Percentiles rank a stretch among this genome's conserved stretches.
Conservation (phyloP, 1,284 basidiomycete species). For the Boletellus deceptivus region DNA sequence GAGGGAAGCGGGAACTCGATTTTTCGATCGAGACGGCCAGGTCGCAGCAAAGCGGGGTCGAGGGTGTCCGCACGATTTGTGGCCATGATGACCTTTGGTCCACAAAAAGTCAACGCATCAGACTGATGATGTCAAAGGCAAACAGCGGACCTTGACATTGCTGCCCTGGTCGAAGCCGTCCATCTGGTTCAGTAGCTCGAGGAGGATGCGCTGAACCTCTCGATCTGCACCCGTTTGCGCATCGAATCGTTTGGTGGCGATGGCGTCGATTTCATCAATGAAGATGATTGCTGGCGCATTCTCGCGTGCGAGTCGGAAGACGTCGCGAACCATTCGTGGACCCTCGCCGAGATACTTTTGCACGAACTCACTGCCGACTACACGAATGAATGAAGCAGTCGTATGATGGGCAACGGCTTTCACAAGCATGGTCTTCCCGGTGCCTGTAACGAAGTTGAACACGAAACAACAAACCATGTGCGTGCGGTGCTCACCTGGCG, state of each 20-base stretch:
- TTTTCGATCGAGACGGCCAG: constrained; percentile 96
- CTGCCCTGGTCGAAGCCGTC: constrained; percentile 99
- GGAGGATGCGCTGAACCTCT: constrained; percentile 97
- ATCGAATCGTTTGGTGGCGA: constrained; percentile 99
- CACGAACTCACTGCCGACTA: constrained; percentile 98
- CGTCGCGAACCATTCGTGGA: constrained; percentile 99
- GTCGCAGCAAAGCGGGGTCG: constrained; percentile 95
- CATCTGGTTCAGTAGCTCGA: constrained; percentile 99
- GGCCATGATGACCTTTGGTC: constrained; percentile 90
- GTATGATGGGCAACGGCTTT: constrained; percentile 99
- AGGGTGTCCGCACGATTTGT: constrained; percentile 96
- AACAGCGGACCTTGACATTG: constrained; percentile 84
- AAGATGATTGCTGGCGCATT: constrained; percentile 99
- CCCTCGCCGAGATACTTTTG: constrained; percentile 99
- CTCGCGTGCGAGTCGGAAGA: constrained; percentile 96
- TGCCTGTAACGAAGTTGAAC: constrained; percentile 55
- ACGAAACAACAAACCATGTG: neutral
- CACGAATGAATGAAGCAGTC: constrained; percentile 95
- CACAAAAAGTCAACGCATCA: constrained; percentile 1
- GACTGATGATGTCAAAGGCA: neutral
- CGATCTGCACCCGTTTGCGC: constrained; percentile 99
- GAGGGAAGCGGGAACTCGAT: constrained; percentile 98
- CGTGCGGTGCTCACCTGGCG: constrained; percentile 53
- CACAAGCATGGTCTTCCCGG: constrained; percentile 99
- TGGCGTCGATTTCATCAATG: constrained; percentile 99